Evolutionary conservation across 176 grass and related monocot genomes (phyloP).

Genomic region (Tuctoria greenei): DNA sequence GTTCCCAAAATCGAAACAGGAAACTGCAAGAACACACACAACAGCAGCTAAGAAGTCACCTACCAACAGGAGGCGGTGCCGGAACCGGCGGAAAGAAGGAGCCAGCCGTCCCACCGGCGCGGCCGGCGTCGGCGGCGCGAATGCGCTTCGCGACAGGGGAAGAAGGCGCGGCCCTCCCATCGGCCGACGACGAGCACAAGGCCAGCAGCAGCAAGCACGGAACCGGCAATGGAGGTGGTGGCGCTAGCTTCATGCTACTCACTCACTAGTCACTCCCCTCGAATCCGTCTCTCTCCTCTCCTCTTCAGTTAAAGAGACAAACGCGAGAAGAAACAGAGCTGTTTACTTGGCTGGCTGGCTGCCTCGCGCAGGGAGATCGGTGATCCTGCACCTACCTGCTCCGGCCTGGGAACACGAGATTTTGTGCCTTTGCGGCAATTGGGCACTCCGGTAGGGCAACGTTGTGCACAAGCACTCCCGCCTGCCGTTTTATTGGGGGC

Average conservation of each 20-base stretch:
- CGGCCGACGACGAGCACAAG: neutral
- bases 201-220: constrained; percentile 5
- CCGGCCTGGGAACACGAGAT: constrained; percentile 6
- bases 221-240: constrained; percentile 19
- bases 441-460: neutral
- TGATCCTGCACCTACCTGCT: constrained; percentile 23
- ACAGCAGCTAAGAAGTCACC: neutral
- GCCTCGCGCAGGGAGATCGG: constrained; percentile 6
- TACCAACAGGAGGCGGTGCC: constrained; percentile 57
- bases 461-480: neutral
- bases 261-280: neutral
- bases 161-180: constrained; percentile 10
- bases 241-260: constrained; percentile 4
- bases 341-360: neutral
- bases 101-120: constrained; percentile 10
- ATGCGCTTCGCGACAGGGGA: neutral
- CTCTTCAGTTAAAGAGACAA: neutral
- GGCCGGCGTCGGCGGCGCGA: neutral
- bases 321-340: neutral
- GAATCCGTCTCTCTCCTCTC: neutral
- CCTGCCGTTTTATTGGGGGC: neutral
- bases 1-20: neutral
- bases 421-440: constrained; percentile 28
- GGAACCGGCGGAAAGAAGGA: neutral
- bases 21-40: constrained; percentile 18